Evolutionary conservation across 2,329 filamentous ascomycete genomes (phyloP), one percentile per base, ranked within the genome.

Genomic region (Penicillium sp.): DNA sequence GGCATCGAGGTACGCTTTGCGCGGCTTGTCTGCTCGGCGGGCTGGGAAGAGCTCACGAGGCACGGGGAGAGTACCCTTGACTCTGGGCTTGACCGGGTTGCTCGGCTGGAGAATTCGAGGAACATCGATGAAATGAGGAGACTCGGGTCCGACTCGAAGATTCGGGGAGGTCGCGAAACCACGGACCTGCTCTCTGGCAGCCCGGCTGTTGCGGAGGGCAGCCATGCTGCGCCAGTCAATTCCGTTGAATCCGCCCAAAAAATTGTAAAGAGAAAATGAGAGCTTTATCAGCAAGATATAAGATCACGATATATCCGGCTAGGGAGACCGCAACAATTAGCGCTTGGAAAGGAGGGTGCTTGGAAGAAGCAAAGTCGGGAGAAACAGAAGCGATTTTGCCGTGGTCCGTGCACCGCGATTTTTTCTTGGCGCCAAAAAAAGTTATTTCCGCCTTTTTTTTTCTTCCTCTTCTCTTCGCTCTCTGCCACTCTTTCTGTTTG

Each of bases 121-220:
- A 53, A 97, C 80, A 62, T 90, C 86, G 76, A 97, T 89, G 79
- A 89, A 97, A 61, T 84, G 83, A 45, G 94, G 93, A 33, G 92
- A 96, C 72, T 97, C 90, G 47, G 94, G 93, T 26, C 73, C 73
- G 52, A 75, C 69, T 63, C 72, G 68, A 55, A 68, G 67, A 44
- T 54, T 65, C 54, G 73, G 57, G 12, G 74, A 71, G 26, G 72
- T 71, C 46, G 72, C 63, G 64, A 77, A 76, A 51, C 72, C 67
- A 54, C 74, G 74, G 67, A 69, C 64, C 58, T 76, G 73, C 68
- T 68, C 61, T 31, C 66, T 63, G 64, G 70, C 69, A 65, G 68
- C 64, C 61, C 69, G 65, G 65, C 67, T 70, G 57, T 62, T 66
- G 57, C 73, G 72, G 64, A 71, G 69, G 56, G 73, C 65, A 52